A percentile compares a stretch with the other conserved stretches of the same genome.
These are phyloP conservation scores for Dothideomycetes sp. DNA, from an alignment of 2,329 filamentous ascomycete genomes.

Conservation along the genomic window DNA sequence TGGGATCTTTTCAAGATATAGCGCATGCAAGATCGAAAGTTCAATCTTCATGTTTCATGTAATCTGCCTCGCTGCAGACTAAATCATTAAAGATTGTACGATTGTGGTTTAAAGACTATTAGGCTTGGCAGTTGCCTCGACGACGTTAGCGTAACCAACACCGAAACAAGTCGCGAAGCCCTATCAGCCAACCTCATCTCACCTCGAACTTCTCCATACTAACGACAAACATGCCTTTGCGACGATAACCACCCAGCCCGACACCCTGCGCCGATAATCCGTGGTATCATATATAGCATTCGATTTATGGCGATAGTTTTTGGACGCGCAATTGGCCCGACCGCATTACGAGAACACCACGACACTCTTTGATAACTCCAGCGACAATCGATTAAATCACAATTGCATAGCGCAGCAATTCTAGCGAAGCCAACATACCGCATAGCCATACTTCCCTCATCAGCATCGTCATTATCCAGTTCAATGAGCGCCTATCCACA, in stretches of 20 bases:
- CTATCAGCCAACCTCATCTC: background rate
- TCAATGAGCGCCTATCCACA: slow-evolving; percentile 15
- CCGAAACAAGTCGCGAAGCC: background rate
- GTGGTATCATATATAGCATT: background rate
- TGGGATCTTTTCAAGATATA: no score
- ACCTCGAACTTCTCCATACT: background rate
- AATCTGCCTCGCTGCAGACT: no score
- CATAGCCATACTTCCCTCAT: background rate
- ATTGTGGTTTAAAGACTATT: no score
- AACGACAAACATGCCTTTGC: background rate
- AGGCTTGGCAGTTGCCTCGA: background rate
- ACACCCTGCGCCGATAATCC: background rate
- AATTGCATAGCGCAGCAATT: background rate
- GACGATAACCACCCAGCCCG: background rate
- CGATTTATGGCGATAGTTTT: background rate
- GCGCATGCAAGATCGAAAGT: no score
- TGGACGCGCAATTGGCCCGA: background rate
- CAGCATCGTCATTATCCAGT: background rate
- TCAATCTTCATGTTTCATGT: no score
- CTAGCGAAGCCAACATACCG: background rate
- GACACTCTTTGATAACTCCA: background rate
- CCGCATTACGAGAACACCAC: background rate
- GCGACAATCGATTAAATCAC: background rate
- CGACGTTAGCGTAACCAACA: background rate
- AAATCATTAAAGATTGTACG: no score